Evolutionary conservation across 352 stramenopile species (phyloP).

Genomic region (Phytophthora capsici): DNA sequence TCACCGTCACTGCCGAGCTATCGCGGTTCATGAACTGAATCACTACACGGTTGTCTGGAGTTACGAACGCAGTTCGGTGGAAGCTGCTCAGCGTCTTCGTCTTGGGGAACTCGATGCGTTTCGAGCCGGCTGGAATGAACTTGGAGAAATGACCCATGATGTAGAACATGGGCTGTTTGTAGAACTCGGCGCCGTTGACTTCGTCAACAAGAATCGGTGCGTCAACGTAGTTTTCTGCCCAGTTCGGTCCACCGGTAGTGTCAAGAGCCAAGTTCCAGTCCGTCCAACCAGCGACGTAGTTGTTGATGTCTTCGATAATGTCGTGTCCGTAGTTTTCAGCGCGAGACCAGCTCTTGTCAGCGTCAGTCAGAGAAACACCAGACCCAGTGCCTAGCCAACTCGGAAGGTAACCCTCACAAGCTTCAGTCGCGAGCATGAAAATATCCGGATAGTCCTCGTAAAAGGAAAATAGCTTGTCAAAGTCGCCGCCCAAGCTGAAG

Average conservation of each 20-base stretch:
- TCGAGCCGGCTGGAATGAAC: slow-evolving; percentile 59
- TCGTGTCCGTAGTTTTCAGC: slow-evolving; percentile 81
- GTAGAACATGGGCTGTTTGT: slow-evolving; percentile 87
- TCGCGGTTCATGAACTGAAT: slow-evolving; percentile 52
- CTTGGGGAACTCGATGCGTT: slow-evolving; percentile 40
- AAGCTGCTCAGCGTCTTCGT: slow-evolving; percentile 35
- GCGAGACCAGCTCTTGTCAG: slow-evolving; percentile 57
- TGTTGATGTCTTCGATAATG: slow-evolving; percentile 87
- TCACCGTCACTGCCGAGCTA: slow-evolving; percentile 38
- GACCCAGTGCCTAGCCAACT: slow-evolving; percentile 47
- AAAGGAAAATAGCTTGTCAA: slow-evolving; percentile 48
- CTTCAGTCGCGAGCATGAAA: slow-evolving; percentile 84
- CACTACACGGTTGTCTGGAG: slow-evolving; percentile 46
- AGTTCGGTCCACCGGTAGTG: slow-evolving; percentile 76
- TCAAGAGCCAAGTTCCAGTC: slow-evolving; percentile 90
- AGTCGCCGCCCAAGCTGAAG: slow-evolving; percentile 43
- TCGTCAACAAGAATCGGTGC: not conserved
- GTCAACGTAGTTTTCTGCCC: slow-evolving; percentile 68
- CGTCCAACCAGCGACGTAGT: slow-evolving; percentile 77
- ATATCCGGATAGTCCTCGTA: slow-evolving; percentile 59
- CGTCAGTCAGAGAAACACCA: slow-evolving; percentile 42
- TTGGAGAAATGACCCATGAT: slow-evolving; percentile 74
- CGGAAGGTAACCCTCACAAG: slow-evolving; percentile 64
- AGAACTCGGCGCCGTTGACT: slow-evolving; percentile 48
- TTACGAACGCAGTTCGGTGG: slow-evolving; percentile 46